phyloP scores from a whole-genome alignment of 139 green algal genomes.

The Chlamydomonas incerta region DNA sequence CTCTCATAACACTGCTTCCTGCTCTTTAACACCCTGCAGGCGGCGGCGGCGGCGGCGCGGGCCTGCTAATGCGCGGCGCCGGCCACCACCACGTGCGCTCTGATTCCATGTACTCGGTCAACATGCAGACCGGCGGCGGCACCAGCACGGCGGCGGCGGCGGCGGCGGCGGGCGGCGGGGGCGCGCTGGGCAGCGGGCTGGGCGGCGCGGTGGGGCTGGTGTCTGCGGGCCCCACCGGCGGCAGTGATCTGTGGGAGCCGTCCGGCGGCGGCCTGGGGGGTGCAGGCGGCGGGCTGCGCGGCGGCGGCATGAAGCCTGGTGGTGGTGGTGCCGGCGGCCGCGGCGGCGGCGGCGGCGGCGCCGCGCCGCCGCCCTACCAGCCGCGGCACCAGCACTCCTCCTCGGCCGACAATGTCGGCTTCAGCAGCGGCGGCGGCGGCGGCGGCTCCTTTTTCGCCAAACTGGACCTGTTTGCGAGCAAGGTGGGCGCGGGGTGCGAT shows the following conservation, averaged over 20 bases:
- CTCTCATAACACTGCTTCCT: too few species aligned
- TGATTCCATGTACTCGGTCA: constrained; percentile 11
- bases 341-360: background rate
- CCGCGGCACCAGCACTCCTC: constrained; percentile 31
- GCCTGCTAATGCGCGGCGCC: too few species aligned
- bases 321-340: background rate
- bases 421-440: too few species aligned
- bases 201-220: background rate
- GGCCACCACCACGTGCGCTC: background rate
- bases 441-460: constrained; percentile 32
- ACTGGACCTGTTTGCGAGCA: constrained; percentile 16
- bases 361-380: background rate
- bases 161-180: too few species aligned
- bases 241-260: background rate
- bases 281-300: background rate
- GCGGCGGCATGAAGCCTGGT: background rate
- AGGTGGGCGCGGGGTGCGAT: too few species aligned
- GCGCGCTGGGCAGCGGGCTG: background rate
- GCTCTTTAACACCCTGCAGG: too few species aligned
- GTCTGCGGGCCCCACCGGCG: background rate
- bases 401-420: constrained; percentile 6
- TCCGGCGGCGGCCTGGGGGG: too few species aligned
- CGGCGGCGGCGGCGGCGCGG: too few species aligned
- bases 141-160: too few species aligned
- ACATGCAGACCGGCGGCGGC: background rate